phyloP scores from a whole-genome alignment of 2,329 filamentous ascomycete species.

The Aspergillus sp. region DNA sequence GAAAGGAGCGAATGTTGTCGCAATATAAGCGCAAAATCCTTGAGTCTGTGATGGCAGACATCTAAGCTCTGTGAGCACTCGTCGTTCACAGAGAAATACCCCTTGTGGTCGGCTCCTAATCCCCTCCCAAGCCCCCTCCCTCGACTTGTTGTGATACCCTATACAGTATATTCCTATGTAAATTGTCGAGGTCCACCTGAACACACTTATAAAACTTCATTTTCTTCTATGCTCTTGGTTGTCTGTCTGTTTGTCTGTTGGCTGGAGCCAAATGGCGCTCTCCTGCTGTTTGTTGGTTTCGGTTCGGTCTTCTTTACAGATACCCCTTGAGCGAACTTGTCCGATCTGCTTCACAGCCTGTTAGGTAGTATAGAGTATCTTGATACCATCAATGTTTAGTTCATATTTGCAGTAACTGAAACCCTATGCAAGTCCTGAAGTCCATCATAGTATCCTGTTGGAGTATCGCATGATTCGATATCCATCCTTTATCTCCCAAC shows the following conservation, averaged over 20 bases:
- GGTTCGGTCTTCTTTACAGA: conserved; percentile 18
- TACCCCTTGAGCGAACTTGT: conserved; percentile 23
- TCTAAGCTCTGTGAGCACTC: conserved; percentile 23
- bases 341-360: not conserved
- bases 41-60: conserved; percentile 47
- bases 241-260: not conserved
- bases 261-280: not conserved
- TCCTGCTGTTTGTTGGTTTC: conserved; percentile 5
- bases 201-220: no score
- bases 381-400: not conserved
- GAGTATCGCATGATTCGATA: no score
- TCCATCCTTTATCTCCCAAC: no score
- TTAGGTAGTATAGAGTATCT: conserved; percentile 1
- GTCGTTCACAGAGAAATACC: no score
- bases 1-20: conserved; percentile 39
- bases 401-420: not conserved
- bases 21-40: conserved; percentile 47
- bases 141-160: conserved; percentile 1
- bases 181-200: not conserved
- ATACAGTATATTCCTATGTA: conserved; percentile 5
- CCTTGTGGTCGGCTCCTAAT: no score
- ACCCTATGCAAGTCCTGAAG: no score
- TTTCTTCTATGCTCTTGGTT: conserved; percentile 4
- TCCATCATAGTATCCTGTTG: no score
- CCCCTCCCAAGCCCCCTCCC: not conserved